Evolutionary conservation across 306 rosid genomes (phyloP), one percentile per base, ranked within the genome.

Genomic region (Quercus rubra): DNA sequence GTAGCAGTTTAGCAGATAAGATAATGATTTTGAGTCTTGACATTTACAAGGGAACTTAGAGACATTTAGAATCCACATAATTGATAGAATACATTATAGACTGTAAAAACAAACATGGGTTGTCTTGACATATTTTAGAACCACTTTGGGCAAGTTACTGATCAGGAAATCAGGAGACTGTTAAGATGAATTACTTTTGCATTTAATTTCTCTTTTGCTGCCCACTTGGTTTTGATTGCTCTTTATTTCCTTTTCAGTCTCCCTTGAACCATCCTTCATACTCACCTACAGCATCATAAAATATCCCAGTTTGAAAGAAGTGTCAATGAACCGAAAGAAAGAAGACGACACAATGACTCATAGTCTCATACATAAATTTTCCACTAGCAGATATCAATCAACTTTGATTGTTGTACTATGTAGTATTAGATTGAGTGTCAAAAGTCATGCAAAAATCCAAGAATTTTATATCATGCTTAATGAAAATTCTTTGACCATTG

Each of bases 201-300:
- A 66, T 72, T 85, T 77, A 77, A 68, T 76, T 73, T 84, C 83
- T 62, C 76, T 83, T 49, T 54, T 79, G 83, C 83, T 70, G 76
- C 77, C 83, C 0, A 51, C 55, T 79, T 77, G 87, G 83, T 87
- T 83, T 56, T 78, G 70, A 55, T 80, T 85, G 84, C 68, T 78
- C 85, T 27, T 83, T 69, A 70, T 66, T 71, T 85, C 84, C 83
- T 82, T 84, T 33, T 71, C 69, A 18, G 79, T 71, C 77, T 78
- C 83, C 77, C 56, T 73, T 76, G 81, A 79, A 78, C 77, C 69
- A 64, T 83, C 89, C 78, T 72, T 84, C 75, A 81, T 88, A 76
- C 81, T 76, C 59, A 78, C 81, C 96, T 94, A 86, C 30, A 20
- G 63, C 21, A 85, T 19, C 78, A 67, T 80, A 59, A 79, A 12